Evolutionary conservation across 2,329 filamentous ascomycete species (phyloP).

Genomic region (Nemania sp.): DNA sequence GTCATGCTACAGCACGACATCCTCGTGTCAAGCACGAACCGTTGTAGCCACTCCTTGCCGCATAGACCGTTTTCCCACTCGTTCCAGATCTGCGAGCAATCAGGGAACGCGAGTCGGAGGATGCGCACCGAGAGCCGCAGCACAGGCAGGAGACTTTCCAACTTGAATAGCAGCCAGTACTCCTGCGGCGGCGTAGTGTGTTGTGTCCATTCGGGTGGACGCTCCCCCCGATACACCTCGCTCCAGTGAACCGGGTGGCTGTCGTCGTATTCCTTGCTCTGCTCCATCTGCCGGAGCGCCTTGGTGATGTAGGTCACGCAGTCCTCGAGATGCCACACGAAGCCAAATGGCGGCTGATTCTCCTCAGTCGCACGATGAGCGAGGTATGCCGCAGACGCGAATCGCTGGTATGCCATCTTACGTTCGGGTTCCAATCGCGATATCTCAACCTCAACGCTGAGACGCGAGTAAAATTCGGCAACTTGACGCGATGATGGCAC

Average conservation of each 20-base stretch:
- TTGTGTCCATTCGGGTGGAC: slow-evolving; percentile 9
- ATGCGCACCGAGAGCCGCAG: slow-evolving; percentile 43
- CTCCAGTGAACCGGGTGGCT: slow-evolving; percentile 41
- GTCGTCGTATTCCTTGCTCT: slow-evolving; percentile 44
- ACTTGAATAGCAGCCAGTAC: slow-evolving; percentile 45
- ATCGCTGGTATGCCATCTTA: slow-evolving; percentile 37
- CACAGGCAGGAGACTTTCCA: slow-evolving; percentile 45
- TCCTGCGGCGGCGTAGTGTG: slow-evolving; percentile 32
- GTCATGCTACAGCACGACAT: no score
- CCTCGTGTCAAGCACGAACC: slow-evolving; percentile 45
- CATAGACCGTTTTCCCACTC: slow-evolving; percentile 43
- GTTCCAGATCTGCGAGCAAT: slow-evolving; percentile 39
- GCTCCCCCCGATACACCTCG: slow-evolving; percentile 40
- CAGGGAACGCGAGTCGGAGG: slow-evolving; percentile 40
- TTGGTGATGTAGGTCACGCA: slow-evolving; percentile 35
- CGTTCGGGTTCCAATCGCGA: slow-evolving; percentile 37
- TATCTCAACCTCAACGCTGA: slow-evolving; percentile 33
- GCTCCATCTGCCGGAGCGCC: slow-evolving; percentile 39
- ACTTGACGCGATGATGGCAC: slow-evolving; percentile 33
- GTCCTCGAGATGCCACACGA: slow-evolving; percentile 33
- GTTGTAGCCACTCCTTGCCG: slow-evolving; percentile 39
- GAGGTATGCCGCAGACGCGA: slow-evolving; percentile 31
- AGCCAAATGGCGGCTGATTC: slow-evolving; percentile 23
- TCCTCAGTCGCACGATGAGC: slow-evolving; percentile 37
- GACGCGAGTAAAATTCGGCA: slow-evolving; percentile 35